Evolutionary conservation across 345 rosid genomes (phyloP), one percentile per base, ranked within the genome.

Genomic region (Mallotus nudiflorus): DNA sequence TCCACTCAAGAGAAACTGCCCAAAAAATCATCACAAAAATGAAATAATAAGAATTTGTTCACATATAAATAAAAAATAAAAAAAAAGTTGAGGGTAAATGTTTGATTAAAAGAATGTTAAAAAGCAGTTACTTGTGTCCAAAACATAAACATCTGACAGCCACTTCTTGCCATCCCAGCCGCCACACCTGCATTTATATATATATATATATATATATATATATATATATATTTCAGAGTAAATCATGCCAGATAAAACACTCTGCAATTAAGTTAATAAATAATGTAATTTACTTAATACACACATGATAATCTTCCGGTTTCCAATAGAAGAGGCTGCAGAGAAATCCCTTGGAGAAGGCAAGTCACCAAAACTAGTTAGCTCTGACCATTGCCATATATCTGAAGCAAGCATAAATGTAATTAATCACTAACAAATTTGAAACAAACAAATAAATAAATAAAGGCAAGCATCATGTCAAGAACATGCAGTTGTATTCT

Each of bases 81-180:
- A 19, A 45, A 42, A 7, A 51, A 3, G 3, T 12, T 1, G 18
- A 1, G 27, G 0, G 12, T 19, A 25, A 16, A 69, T 52, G 22
- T 29, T 11, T 39, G 52, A 16, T n/a, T 33, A 3, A 49, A 40
- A 27, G 58, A 73, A 50, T 8, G 12, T 27, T 55, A 48, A 63
- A 35, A 33, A 65, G 9, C 19, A 6, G 22, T 82, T 90, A 90
- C 98, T 89, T 82, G 97, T 95, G 79, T 92, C 97, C 91, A 95
- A 76, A 78, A 92, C 81, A 80, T 90, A 95, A 4, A 90, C 92
- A 84, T 95, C 99, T 60, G 99, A 92, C 78, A 95, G 79, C 99
- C 99, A 95, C 82, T 88, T 95, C 79, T 90, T 90, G 62, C 99
- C 97, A 82, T 95, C 99, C 99, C 99, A 95, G 24, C 99, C 98